Base-by-base conservation (phyloP, 371 early-diverging fungal genomes). In the Saksenaea vasiformis region DNA sequence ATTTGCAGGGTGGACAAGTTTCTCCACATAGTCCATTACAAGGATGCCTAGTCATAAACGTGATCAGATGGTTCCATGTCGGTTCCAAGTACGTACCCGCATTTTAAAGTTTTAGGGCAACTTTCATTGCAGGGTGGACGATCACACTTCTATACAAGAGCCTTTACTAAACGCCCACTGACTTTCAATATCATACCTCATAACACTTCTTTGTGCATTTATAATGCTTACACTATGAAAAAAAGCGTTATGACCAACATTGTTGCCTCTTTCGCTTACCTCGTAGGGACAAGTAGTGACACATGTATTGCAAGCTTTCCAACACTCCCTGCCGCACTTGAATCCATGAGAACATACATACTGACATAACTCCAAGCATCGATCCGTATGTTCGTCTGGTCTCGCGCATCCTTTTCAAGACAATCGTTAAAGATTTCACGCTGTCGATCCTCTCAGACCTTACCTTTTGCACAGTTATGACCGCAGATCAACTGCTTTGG, bases 21-120 rank as follows among this genome's bases (percentile, higher is more conserved):
- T 83, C 84, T 13, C 84, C 81, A 57, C 84, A 83, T 11, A 81
- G 47, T 17, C 84, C 84, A 37, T 57, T 14, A 58, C 84, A 83
- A 17, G 28, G n/a, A 61, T 82, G 83, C 1, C 79, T 79, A 31
- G 31, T 31, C 2, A 62, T 54, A 19, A 36, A 47, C 22, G 22
- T 47, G 10, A 47, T 22, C 54, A 26, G 41, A 22, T 28, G 11
- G 1, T 24, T 26, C 0, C n/a, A 15, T 11, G 19, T 51, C 14
- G 15, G 28, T 44, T 24, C 35, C 4, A 24, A 9, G 54, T 34
- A 73, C 70, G 63, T 70, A 83, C 83, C 57, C 54, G 73, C 83
- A 83, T 0, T 1, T 15, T 0, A 83, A 54, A 5, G 4, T 60
- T 17, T 60, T 57, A 17, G 39, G 27, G 41, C 84, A 83, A 26